Evolutionary conservation across 352 stramenopile genomes (phyloP).

Genomic region (Blastocystis sp.): DNA sequence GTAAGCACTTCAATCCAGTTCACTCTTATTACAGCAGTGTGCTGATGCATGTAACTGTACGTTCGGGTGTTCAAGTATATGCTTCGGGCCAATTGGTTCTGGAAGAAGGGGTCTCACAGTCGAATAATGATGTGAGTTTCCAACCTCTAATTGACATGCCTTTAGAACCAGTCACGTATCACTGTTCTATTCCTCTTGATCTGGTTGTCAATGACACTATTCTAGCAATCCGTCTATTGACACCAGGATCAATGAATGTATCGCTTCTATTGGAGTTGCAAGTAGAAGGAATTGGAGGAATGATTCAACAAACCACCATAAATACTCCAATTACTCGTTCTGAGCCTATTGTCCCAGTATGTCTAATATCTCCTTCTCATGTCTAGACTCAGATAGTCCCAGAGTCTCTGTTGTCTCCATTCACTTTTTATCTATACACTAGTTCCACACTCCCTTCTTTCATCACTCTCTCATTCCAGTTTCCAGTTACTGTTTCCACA

Average conservation of each 20-base stretch:
- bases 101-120: background rate
- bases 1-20: slow-evolving; percentile 10
- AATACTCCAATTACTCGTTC: background rate
- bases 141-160: background rate
- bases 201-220: background rate
- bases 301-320: too few species aligned
- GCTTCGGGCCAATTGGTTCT: background rate
- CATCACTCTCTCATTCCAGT: background rate
- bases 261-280: too few species aligned
- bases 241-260: background rate
- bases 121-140: background rate
- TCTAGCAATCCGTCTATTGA: background rate
- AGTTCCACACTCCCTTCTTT: background rate
- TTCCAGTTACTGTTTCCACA: background rate
- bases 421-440: background rate
- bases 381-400: background rate
- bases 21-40: background rate
- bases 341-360: background rate
- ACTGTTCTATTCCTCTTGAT: background rate
- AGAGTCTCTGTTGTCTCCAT: background rate
- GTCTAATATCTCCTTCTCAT: background rate
- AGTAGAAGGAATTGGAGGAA: too few species aligned
- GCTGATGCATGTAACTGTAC: background rate
- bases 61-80: background rate
- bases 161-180: background rate